These are phyloP conservation scores for Chaetoceros tenuissimus DNA, from an alignment of 108 stramenopile species.

Conservation along the genomic window DNA sequence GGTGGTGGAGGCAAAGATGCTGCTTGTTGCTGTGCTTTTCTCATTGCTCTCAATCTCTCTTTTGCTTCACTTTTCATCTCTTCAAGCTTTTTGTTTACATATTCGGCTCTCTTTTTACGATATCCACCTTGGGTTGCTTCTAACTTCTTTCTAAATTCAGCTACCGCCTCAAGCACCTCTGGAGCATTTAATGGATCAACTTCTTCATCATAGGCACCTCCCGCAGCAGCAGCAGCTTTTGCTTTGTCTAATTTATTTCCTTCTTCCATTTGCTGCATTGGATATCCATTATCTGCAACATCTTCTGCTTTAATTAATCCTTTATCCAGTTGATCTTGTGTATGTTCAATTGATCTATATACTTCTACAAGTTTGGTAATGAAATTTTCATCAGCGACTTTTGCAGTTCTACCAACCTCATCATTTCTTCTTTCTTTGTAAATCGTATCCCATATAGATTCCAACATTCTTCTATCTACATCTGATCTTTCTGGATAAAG, in stretches of 20 bases:
- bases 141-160: constrained; percentile 57
- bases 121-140: constrained; percentile 38
- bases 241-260: constrained; percentile 15
- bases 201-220: constrained; percentile 56
- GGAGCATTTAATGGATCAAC: constrained; percentile 78
- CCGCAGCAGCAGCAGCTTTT: constrained; percentile 41
- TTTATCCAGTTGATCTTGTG: constrained; percentile 2
- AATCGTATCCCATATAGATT: neutral
- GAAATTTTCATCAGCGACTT: neutral
- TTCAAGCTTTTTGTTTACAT: constrained; percentile 46
- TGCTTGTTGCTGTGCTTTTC: constrained; percentile 10
- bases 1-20: constrained; percentile 12
- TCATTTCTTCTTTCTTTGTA: neutral
- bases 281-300: neutral
- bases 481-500: neutral
- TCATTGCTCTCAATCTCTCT: constrained; percentile 29
- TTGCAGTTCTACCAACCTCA: neutral
- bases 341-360: neutral
- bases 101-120: constrained; percentile 38
- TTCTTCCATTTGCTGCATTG: neutral
- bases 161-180: constrained; percentile 61
- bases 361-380: neutral
- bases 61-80: constrained; percentile 24
- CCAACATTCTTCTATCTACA: constrained; percentile 16
- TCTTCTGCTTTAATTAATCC: constrained; percentile 1